phyloP scores from a whole-genome alignment of 495 filamentous ascomycete genomes.

The Tuber umbilicatum region DNA sequence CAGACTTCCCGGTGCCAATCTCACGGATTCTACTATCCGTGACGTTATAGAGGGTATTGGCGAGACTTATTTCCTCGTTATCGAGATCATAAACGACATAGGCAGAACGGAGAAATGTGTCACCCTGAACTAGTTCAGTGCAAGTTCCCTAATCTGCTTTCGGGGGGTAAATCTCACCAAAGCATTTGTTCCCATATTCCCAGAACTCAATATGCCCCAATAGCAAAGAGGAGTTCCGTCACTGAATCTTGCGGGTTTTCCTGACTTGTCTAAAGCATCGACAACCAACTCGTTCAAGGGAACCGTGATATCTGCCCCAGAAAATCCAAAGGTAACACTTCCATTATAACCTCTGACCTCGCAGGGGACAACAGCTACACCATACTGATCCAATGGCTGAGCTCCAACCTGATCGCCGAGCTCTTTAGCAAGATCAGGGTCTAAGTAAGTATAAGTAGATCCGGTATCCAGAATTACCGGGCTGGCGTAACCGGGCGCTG shows the following conservation, averaged over 20 bases:
- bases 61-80: constrained; percentile 82
- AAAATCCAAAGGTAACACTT: constrained; percentile 64
- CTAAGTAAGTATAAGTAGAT: constrained; percentile 80
- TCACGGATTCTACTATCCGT: constrained; percentile 60
- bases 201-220: constrained; percentile 70
- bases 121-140: constrained; percentile 49
- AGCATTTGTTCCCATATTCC: constrained; percentile 55
- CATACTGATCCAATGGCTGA: constrained; percentile 48
- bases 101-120: constrained; percentile 85
- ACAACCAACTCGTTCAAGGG: constrained; percentile 71
- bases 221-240: constrained; percentile 60
- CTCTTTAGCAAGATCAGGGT: constrained; percentile 55
- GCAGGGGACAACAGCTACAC: constrained; percentile 69
- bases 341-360: constrained; percentile 52
- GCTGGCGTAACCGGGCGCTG: constrained; percentile 51
- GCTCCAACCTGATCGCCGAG: constrained; percentile 63
- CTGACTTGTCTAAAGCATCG: constrained; percentile 50
- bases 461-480: constrained; percentile 87
- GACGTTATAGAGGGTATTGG: constrained; percentile 76
- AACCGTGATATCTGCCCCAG: constrained; percentile 62
- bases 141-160: neutral
- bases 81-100: constrained; percentile 88
- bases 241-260: constrained; percentile 51
- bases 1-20: constrained; percentile 58
- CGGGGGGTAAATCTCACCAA: constrained; percentile 43